Base-by-base conservation (phyloP, 768 basidiomycete genomes). In the Boletus subcaerulescens region DNA sequence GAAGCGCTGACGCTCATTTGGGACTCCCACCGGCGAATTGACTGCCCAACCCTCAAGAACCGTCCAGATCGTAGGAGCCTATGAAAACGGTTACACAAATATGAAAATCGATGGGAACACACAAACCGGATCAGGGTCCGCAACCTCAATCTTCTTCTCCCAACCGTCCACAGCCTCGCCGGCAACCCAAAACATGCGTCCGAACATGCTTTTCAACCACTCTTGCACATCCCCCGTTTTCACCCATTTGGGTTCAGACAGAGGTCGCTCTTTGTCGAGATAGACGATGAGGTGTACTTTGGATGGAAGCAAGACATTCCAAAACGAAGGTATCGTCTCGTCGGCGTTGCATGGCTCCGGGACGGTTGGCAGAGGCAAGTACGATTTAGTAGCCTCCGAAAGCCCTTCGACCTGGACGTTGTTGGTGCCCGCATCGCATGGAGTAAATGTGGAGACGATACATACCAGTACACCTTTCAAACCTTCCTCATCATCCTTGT, bases 171-270 rank as follows among this genome's bases (percentile, higher is more conserved):
- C 84, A 13, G 86, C 88, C 50, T 89, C 87, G 6, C 87, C 88
- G 26, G 87, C 81, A 44, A 87, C 86, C 88, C 88, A 91, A 65
- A 91, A 90, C 86, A 89, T 89, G 36, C 89, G 77, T 3, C 90
- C 91, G 70, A 92, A 89, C 79, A 91, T 91, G 62, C 82, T 90
- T 70, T 84, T 84, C 62, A 92, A 74, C 95, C 95, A 98, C 38
- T 94, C 93, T 62, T 96, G 92, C 22, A 95, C 83, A 66, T 95
- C 91, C 31, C 96, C 96, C 9, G 89, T 87, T 71, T 93, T 92
- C 36, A 93, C 93, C 97, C 96, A 99, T 69, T 93, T 90, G 8
- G 97, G 93, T 69, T 98, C 94, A 15, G 93, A 94, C 33, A 98
- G 74, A 0, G 97, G 97, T 54, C 89, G 84, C 32, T 82, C 83